Percentiles rank a stretch among this genome's conserved stretches.
These are phyloP conservation scores for Psilocybe mexicana DNA, from an alignment of 1,284 basidiomycete species.

Conservation along the genomic window DNA sequence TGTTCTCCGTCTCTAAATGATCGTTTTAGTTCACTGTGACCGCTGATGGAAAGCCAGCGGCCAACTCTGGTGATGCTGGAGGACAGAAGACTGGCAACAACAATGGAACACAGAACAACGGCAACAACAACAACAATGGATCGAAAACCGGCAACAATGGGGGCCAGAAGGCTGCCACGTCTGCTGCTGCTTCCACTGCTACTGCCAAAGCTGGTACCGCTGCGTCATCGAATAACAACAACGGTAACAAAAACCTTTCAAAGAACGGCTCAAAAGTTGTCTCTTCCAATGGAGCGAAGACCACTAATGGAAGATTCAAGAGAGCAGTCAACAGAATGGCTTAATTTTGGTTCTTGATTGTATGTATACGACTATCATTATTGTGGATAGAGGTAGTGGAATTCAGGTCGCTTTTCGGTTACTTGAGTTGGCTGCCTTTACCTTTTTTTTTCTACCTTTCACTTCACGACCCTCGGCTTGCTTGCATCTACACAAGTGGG, in stretches of 20 bases:
- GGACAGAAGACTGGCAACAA: too few species aligned
- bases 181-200: slow-evolving; percentile 13
- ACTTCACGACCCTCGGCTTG: slow-evolving; percentile 13
- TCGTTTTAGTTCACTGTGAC: slow-evolving; percentile 49
- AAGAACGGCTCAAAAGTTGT: not conserved
- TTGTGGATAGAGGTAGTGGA: slow-evolving; percentile 10
- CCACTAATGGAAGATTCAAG: not conserved
- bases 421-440: slow-evolving; percentile 10
- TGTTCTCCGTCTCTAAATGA: slow-evolving; percentile 10
- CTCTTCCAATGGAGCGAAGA: not conserved
- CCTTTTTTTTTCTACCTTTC: slow-evolving; percentile 8
- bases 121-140: too few species aligned
- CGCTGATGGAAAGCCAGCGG: slow-evolving; percentile 28
- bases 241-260: not conserved
- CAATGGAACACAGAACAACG: too few species aligned
- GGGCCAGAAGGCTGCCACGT: not conserved
- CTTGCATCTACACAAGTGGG: slow-evolving; percentile 12
- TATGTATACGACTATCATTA: slow-evolving; percentile 7
- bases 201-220: slow-evolving; percentile 6
- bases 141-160: slow-evolving; percentile 3
- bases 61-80: not conserved
- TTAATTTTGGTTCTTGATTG: slow-evolving; percentile 3
- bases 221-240: not conserved
- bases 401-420: slow-evolving; percentile 5
- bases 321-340: slow-evolving; percentile 7